Percentiles rank a stretch among this genome's conserved stretches.
Evolutionary conservation across 2,329 filamentous ascomycete genomes (phyloP).

Genomic region (Arthrobotrys megalospora): DNA sequence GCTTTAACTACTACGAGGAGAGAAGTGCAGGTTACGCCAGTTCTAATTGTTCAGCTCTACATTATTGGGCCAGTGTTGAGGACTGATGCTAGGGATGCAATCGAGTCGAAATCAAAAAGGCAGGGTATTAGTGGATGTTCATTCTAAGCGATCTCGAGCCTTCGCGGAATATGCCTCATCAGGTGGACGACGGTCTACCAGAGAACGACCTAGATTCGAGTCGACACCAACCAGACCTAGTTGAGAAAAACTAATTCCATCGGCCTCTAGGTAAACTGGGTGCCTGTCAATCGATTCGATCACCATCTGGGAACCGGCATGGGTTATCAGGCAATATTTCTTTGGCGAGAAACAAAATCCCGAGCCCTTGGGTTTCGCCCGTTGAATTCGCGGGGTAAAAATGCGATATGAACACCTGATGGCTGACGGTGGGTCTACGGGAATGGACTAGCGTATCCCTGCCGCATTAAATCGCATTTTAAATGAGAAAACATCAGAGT

Average conservation of each 20-base stretch:
- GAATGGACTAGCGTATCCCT: slow-evolving; percentile 14
- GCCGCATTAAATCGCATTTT: slow-evolving; percentile 34
- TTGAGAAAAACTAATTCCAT: slow-evolving; percentile 5
- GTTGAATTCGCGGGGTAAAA: slow-evolving; percentile 55
- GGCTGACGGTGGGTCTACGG: slow-evolving; percentile 18
- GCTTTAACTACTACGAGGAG: not conserved
- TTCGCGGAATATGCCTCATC: slow-evolving; percentile 52
- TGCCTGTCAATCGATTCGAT: slow-evolving; percentile 52
- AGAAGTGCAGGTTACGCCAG: not conserved
- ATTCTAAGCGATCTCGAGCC: slow-evolving; percentile 34
- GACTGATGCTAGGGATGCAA: slow-evolving; percentile 16
- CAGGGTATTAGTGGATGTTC: slow-evolving; percentile 23
- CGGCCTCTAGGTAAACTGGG: slow-evolving; percentile 16
- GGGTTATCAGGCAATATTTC: slow-evolving; percentile 30
- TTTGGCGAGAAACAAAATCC: slow-evolving; percentile 60
- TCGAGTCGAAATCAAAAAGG: slow-evolving; percentile 1
- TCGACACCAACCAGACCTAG: not conserved
- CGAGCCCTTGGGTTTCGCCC: slow-evolving; percentile 53
- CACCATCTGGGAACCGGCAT: slow-evolving; percentile 18
- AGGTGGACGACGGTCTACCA: slow-evolving; percentile 17
- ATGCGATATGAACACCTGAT: slow-evolving; percentile 16
- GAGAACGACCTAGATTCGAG: slow-evolving; percentile 45
- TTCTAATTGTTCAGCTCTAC: not conserved
- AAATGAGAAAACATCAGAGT: slow-evolving; percentile 22
- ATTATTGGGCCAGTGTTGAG: not conserved